These are phyloP conservation scores for Tephrocybe sp. DNA, from an alignment of 768 basidiomycete species.

Conservation along the genomic window DNA sequence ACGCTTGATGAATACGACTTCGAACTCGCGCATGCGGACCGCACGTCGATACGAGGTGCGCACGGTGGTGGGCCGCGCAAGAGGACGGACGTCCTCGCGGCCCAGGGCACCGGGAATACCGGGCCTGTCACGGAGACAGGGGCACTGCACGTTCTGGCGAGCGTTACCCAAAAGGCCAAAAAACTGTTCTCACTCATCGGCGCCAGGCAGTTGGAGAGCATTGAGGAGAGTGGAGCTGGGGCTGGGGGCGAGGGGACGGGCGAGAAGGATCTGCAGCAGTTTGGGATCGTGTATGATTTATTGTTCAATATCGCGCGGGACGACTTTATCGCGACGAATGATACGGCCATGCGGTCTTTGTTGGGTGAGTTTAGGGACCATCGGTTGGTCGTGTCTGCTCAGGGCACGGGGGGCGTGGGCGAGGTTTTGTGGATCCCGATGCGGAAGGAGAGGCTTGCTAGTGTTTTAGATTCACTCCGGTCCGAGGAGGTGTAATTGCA, in stretches of 20 bases:
- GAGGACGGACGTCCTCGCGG: slow-evolving; percentile 24
- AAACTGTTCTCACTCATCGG: slow-evolving; percentile 77
- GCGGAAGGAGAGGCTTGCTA: slow-evolving; percentile 67
- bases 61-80: slow-evolving; percentile 37
- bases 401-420: slow-evolving; percentile 40
- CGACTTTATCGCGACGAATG: slow-evolving; percentile 86
- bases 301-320: slow-evolving; percentile 75
- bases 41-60: slow-evolving; percentile 58
- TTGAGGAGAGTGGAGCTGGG: slow-evolving; percentile 37
- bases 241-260: slow-evolving; percentile 1
- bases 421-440: slow-evolving; percentile 88
- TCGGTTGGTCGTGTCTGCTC: slow-evolving; percentile 62
- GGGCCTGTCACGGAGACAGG: slow-evolving; percentile 65
- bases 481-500: not conserved
- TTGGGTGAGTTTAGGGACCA: slow-evolving; percentile 93
- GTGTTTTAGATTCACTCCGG: slow-evolving; percentile 33
- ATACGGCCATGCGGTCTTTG: slow-evolving; percentile 76
- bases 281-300: slow-evolving; percentile 60
- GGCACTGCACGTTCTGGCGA: slow-evolving; percentile 77
- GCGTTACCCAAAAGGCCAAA: slow-evolving; percentile 85
- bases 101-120: slow-evolving; percentile 31
- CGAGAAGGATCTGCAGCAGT: slow-evolving; percentile 44
- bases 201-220: slow-evolving; percentile 60
- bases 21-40: slow-evolving; percentile 68
- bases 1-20: slow-evolving; percentile 81